A percentile compares a stretch with the other conserved stretches of the same genome.
These are phyloP conservation scores for Clarireedia paspali DNA, from an alignment of 2,329 filamentous ascomycete species.

Conservation along the genomic window DNA sequence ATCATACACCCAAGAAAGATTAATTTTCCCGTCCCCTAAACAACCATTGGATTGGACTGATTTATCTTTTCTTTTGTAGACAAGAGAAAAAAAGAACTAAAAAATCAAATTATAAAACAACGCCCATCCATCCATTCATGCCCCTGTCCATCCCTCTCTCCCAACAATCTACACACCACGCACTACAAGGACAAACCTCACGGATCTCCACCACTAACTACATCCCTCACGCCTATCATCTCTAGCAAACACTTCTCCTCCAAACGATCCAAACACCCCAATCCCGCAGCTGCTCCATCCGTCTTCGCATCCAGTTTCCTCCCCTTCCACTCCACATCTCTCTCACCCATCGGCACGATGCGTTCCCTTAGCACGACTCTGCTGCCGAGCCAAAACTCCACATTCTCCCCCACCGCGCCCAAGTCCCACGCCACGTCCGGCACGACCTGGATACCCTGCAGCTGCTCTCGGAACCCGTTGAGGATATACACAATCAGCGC, in stretches of 20 bases:
- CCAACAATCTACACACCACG: neutral
- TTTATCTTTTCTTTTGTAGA: neutral
- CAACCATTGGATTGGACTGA: neutral
- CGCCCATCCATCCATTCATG: neutral
- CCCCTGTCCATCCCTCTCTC: neutral
- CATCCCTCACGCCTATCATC: conserved; percentile 37
- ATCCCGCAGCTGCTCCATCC: conserved; percentile 5
- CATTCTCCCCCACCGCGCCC: conserved; percentile 65
- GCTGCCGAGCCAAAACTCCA: conserved; percentile 72
- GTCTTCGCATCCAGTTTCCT: conserved; percentile 29
- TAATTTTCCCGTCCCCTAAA: neutral
- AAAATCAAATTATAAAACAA: neutral
- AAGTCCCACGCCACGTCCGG: conserved; percentile 69
- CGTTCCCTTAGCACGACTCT: conserved; percentile 62
- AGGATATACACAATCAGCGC: conserved; percentile 70
- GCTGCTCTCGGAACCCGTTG: conserved; percentile 50
- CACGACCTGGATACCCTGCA: conserved; percentile 61
- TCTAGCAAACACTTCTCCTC: conserved; percentile 70
- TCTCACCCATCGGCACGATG: conserved; percentile 63
- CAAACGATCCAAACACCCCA: conserved; percentile 43
- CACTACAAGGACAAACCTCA: neutral
- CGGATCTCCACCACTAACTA: conserved; percentile 20
- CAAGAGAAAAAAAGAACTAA: too few species aligned
- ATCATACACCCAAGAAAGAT: conserved; percentile 5
- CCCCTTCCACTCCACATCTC: conserved; percentile 57